Conservation (phyloP, 2,329 filamentous ascomycete species). For the Pyricularia sp. region DNA sequence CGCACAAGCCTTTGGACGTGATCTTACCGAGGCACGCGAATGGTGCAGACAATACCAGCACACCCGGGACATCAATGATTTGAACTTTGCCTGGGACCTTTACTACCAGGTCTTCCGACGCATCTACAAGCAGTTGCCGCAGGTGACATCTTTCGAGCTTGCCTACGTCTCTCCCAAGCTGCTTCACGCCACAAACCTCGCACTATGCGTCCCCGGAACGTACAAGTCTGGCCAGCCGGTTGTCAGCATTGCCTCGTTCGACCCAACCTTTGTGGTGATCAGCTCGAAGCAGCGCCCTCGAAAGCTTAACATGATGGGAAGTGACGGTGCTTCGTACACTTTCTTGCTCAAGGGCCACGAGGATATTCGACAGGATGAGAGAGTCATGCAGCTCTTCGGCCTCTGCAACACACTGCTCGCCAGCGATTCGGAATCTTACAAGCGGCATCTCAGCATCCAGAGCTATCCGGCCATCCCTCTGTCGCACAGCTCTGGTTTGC, state of each 20-base stretch:
- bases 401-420: constrained; percentile 91
- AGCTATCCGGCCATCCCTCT: constrained; percentile 94
- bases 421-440: constrained; percentile 93
- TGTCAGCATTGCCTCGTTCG: constrained; percentile 81
- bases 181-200: constrained; percentile 73
- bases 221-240: constrained; percentile 73
- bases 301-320: constrained; percentile 80
- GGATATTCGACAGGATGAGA: constrained; percentile 96
- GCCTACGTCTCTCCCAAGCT: constrained; percentile 96
- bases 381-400: constrained; percentile 98
- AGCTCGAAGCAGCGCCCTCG: constrained; percentile 93
- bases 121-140: constrained; percentile 85
- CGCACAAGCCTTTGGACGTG: constrained; percentile 91
- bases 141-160: constrained; percentile 85
- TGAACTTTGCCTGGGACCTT: constrained; percentile 97
- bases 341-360: constrained; percentile 98
- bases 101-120: constrained; percentile 98
- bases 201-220: constrained; percentile 91
- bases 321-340: constrained; percentile 78
- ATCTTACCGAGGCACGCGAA: constrained; percentile 87
- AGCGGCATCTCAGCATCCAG: constrained; percentile 93
- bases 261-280: constrained; percentile 83
- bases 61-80: constrained; percentile 83
- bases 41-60: constrained; percentile 91
- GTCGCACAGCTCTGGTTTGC: constrained; percentile 88